Evolutionary conservation across 306 rosid species (phyloP).

Genomic region (Dicorynia guianensis): DNA sequence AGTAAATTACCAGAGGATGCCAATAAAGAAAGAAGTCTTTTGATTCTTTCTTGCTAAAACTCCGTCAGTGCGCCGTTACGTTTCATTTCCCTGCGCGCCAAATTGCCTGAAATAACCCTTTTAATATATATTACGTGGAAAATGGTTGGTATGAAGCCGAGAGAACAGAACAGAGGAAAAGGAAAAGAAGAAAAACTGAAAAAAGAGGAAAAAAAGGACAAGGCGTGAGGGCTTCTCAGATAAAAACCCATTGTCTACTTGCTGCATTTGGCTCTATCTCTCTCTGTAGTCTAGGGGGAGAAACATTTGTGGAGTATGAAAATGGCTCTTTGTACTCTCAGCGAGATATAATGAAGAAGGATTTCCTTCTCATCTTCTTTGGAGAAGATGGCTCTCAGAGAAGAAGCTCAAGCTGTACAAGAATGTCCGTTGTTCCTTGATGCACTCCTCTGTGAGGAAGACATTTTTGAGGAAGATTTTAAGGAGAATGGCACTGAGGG

Average conservation of each 20-base stretch:
- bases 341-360: slow-evolving; percentile 44
- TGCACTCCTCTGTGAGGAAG: slow-evolving; percentile 74
- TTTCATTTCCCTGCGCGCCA: slow-evolving; percentile 50
- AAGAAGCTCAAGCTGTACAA: slow-evolving; percentile 46
- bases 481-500: slow-evolving; percentile 35
- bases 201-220: slow-evolving; percentile 52
- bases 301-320: slow-evolving; percentile 41
- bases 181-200: not conserved
- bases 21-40: not conserved
- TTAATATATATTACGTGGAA: not conserved
- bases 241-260: slow-evolving; percentile 56
- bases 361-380: slow-evolving; percentile 54
- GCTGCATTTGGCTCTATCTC: slow-evolving; percentile 47
- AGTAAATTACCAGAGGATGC: no score
- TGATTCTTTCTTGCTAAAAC: not conserved
- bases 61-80: slow-evolving; percentile 39
- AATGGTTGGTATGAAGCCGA: not conserved
- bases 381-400: slow-evolving; percentile 67
- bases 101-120: slow-evolving; percentile 20
- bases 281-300: slow-evolving; percentile 44
- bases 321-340: slow-evolving; percentile 48
- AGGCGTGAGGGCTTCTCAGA: slow-evolving; percentile 68
- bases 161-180: not conserved
- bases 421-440: slow-evolving; percentile 60
- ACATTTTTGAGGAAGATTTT: slow-evolving; percentile 57